Conservation (phyloP, 2,329 filamentous ascomycete genomes). For the Dactylellina cionopaga region DNA sequence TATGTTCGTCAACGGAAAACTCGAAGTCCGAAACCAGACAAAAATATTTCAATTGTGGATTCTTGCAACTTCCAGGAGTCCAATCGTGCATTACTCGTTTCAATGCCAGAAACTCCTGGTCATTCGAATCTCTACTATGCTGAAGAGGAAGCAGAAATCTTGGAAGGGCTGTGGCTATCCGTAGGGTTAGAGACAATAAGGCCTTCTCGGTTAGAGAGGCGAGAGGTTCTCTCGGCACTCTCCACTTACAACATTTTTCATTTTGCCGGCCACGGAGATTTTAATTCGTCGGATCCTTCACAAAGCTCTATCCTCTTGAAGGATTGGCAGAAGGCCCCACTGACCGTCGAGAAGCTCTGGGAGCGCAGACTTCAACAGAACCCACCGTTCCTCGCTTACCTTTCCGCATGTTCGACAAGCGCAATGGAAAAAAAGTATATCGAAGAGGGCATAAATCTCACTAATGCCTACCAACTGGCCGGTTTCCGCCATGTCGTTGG, state of each 20-base stretch:
- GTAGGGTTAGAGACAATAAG: neutral
- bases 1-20: conserved; percentile 54
- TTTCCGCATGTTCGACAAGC: conserved; percentile 20
- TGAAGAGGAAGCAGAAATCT: neutral
- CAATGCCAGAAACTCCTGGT: conserved; percentile 58
- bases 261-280: conserved; percentile 62
- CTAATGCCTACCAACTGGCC: conserved; percentile 3
- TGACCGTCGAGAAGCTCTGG: neutral
- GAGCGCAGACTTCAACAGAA: conserved; percentile 2
- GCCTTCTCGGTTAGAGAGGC: neutral
- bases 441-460: conserved; percentile 4
- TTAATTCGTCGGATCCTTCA: conserved; percentile 58
- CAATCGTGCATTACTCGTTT: conserved; percentile 58
- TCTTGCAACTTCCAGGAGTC: neutral
- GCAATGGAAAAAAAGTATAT: conserved; percentile 6
- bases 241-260: conserved; percentile 60
- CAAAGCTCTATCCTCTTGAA: conserved; percentile 58
- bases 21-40: neutral
- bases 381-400: conserved; percentile 20
- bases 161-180: neutral
- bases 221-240: conserved; percentile 56
- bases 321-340: conserved; percentile 2
- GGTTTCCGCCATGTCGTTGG: too few species aligned
- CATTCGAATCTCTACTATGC: neutral
- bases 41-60: neutral